Conservation (phyloP, 306 rosid genomes). For the Glycine latifolia region DNA sequence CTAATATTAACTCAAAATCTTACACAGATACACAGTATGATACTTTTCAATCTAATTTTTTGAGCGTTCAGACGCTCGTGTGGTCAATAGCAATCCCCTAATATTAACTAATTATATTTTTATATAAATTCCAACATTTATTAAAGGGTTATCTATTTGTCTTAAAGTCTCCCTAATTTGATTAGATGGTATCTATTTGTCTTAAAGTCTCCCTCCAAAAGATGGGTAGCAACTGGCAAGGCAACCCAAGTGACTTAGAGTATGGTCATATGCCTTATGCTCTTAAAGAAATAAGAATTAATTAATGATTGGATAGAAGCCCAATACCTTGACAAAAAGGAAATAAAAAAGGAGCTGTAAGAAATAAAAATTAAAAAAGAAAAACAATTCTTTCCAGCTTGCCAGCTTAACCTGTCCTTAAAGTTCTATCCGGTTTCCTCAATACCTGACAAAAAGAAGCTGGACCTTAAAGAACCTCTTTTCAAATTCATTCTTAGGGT, state of each 20-base stretch:
- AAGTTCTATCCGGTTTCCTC: slow-evolving; percentile 39
- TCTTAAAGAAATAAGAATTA: slow-evolving; percentile 9
- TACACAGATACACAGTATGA: no score
- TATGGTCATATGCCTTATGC: slow-evolving; percentile 17
- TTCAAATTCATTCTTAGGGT: slow-evolving; percentile 31
- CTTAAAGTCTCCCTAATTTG: slow-evolving; percentile 18
- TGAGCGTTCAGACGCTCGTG: no score
- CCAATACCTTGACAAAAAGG: no score
- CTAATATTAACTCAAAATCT: no score
- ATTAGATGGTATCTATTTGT: slow-evolving; percentile 34
- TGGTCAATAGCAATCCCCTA: no score
- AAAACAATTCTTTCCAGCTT: slow-evolving; percentile 27
- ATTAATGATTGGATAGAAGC: slow-evolving; percentile 29
- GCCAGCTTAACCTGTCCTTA: slow-evolving; percentile 45
- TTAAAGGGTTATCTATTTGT: slow-evolving; percentile 35
- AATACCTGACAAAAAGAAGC: slow-evolving; percentile 41
- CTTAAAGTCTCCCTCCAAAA: slow-evolving; percentile 34
- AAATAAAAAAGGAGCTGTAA: slow-evolving; percentile 25
- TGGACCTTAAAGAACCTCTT: slow-evolving; percentile 33
- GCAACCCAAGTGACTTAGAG: slow-evolving; percentile 20
- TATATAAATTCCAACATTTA: not conserved
- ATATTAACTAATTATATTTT: no score
- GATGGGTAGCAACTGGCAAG: slow-evolving; percentile 37
- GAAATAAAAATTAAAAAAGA: not conserved
- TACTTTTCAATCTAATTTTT: no score